phyloP scores from a whole-genome alignment of 169 alveolate species.

The Babesia divergens region DNA sequence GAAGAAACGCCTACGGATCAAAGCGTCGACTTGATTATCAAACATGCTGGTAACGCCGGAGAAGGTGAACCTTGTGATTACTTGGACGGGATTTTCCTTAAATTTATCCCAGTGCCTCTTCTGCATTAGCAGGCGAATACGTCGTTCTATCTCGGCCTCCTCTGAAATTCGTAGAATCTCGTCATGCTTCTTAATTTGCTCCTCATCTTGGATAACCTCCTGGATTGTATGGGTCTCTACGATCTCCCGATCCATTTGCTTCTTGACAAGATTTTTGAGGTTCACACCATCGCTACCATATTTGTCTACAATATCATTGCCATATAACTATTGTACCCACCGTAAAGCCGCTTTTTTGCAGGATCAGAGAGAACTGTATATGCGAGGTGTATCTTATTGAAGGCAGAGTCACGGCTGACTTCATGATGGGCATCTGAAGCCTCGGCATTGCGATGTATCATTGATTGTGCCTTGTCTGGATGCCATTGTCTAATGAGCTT shows the following conservation, averaged over 20 bases:
- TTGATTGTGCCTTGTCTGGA: slow-evolving; percentile 44
- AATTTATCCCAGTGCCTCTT: slow-evolving; percentile 23
- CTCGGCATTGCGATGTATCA: neutral
- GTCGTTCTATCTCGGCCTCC: slow-evolving; percentile 22
- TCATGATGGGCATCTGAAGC: slow-evolving; percentile 11
- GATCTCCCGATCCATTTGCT: slow-evolving; percentile 16
- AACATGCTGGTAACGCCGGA: slow-evolving; percentile 44
- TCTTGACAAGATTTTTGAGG: slow-evolving; percentile 17
- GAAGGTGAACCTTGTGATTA: slow-evolving; percentile 40
- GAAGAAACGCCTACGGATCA: slow-evolving; percentile 13
- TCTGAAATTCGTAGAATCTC: neutral
- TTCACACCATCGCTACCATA: slow-evolving; percentile 55
- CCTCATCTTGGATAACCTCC: slow-evolving; percentile 15
- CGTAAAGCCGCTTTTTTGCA: slow-evolving; percentile 31
- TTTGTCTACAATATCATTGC: slow-evolving; percentile 24
- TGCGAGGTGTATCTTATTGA: slow-evolving; percentile 61
- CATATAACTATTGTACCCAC: slow-evolving; percentile 2
- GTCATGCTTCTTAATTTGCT: neutral
- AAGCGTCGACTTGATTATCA: slow-evolving; percentile 17
- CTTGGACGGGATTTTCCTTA: slow-evolving; percentile 48
- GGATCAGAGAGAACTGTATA: slow-evolving; percentile 66
- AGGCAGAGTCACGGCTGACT: slow-evolving; percentile 40
- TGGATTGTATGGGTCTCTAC: slow-evolving; percentile 8
- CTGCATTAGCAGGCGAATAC: slow-evolving; percentile 34
- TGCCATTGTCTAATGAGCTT: slow-evolving; percentile 60